Conservation (phyloP, 2,329 filamentous ascomycete species). For the Dothistroma pini region DNA sequence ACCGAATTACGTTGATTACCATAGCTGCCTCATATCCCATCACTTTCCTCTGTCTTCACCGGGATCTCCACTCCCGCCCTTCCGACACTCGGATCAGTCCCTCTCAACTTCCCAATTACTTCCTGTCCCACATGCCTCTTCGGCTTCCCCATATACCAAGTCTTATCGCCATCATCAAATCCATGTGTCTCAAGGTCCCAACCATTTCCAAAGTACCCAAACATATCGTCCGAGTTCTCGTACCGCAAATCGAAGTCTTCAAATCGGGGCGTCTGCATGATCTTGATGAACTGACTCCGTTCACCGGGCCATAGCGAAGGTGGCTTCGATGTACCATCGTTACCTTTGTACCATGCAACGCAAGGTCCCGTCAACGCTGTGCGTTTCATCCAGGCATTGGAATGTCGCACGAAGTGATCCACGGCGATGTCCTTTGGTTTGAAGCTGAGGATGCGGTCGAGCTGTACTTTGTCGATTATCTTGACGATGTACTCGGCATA, state of each 20-base stretch:
- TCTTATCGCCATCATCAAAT: constrained; percentile 12
- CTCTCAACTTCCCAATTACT: constrained; percentile 16
- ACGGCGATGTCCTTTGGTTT: constrained; percentile 19
- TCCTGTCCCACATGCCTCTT: constrained; percentile 4
- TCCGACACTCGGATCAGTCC: constrained; percentile 15
- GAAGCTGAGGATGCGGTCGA: constrained; percentile 21
- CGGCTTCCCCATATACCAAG: constrained; percentile 20
- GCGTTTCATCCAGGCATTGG: constrained; percentile 21
- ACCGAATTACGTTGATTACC: no score
- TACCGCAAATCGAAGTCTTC: constrained; percentile 22
- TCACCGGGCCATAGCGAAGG: constrained; percentile 23
- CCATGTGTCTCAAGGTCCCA: constrained; percentile 18
- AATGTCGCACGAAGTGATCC: constrained; percentile 23
- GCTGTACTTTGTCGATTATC: constrained; percentile 23
- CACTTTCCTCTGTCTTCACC: not conserved
- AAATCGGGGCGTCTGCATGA: constrained; percentile 18
- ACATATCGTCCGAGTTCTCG: constrained; percentile 19
- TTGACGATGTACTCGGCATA: constrained; percentile 23
- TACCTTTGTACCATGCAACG: constrained; percentile 24
- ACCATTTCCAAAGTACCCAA: constrained; percentile 21
- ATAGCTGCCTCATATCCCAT: no score
- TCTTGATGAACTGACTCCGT: constrained; percentile 19
- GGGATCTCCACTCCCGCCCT: constrained; percentile 6
- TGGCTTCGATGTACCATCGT: constrained; percentile 16
- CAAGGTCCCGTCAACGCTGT: constrained; percentile 22